These are phyloP conservation scores for Komagataella pastoris DNA, from an alignment of 805 yeast species.

Conservation along the genomic window DNA sequence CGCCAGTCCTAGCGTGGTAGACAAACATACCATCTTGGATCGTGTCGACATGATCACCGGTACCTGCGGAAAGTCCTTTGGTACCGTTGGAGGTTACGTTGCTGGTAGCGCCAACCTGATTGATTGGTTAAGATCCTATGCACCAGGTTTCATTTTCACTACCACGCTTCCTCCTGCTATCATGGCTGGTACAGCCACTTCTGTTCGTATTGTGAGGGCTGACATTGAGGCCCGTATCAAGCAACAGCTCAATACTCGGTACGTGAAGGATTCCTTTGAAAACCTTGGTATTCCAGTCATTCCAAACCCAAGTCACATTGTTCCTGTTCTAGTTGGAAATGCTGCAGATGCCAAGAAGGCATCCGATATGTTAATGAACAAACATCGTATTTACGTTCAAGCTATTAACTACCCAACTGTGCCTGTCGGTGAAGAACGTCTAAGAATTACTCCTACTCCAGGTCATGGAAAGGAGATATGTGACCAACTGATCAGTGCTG, in stretches of 20 bases:
- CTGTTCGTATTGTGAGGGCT: slow-evolving; percentile 73
- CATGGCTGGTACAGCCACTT: slow-evolving; percentile 89
- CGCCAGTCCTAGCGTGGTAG: slow-evolving; percentile 26
- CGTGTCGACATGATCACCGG: slow-evolving; percentile 95
- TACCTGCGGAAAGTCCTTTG: slow-evolving; percentile 93
- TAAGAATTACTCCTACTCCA: slow-evolving; percentile 98
- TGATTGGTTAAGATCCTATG: slow-evolving; percentile 93
- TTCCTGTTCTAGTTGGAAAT: slow-evolving; percentile 89
- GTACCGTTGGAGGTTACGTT: slow-evolving; percentile 95
- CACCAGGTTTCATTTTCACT: slow-evolving; percentile 97
- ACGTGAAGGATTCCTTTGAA: slow-evolving; percentile 63
- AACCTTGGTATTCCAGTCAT: slow-evolving; percentile 82
- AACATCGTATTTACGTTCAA: slow-evolving; percentile 87
- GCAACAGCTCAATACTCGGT: slow-evolving; percentile 78
- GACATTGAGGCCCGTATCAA: slow-evolving; percentile 65
- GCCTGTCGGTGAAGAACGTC: slow-evolving; percentile 87
- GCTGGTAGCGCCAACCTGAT: slow-evolving; percentile 76
- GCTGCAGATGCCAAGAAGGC: slow-evolving; percentile 88
- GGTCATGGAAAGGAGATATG: slow-evolving; percentile 76
- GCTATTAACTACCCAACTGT: slow-evolving; percentile 98
- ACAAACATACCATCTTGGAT: slow-evolving; percentile 55
- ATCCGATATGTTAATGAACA: slow-evolving; percentile 74
- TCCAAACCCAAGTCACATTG: slow-evolving; percentile 96
- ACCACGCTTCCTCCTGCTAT: slow-evolving; percentile 95
- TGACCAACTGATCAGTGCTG: slow-evolving; percentile 62